Percentiles rank a stretch among this genome's conserved stretches.
Conservation (phyloP, 2,329 filamentous ascomycete species). For the Simplicillium sp. region DNA sequence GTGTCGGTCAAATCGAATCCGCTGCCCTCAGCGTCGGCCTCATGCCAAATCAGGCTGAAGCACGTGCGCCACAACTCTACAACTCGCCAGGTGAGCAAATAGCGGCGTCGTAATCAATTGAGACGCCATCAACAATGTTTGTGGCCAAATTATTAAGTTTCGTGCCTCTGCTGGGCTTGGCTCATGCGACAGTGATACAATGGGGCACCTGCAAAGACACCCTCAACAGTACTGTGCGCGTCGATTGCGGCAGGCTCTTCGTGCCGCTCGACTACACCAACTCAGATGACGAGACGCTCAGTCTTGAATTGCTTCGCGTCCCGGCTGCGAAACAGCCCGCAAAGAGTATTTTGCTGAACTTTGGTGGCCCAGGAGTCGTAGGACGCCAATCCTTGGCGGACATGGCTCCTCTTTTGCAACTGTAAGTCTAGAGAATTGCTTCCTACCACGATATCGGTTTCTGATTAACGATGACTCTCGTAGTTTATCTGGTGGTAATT, state of each 20-base stretch:
- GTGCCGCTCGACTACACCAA: not conserved
- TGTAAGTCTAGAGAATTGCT: not conserved
- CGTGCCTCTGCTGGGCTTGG: too few relatives aligned
- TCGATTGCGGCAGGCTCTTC: not conserved
- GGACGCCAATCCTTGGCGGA: not conserved
- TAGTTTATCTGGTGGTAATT: constrained; percentile 13
- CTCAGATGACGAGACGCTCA: not conserved
- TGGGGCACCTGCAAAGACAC: too few relatives aligned
- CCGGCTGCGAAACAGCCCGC: not conserved
- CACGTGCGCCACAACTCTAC: too few relatives aligned
- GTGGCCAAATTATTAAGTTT: too few relatives aligned
- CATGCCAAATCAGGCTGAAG: too few relatives aligned
- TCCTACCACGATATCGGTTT: not conserved
- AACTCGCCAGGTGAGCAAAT: too few relatives aligned
- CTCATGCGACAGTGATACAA: too few relatives aligned
- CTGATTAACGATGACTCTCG: not conserved
- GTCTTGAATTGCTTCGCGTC: not conserved
- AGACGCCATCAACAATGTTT: too few relatives aligned
- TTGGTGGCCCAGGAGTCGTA: not conserved
- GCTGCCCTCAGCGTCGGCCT: too few relatives aligned
- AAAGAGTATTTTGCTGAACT: constrained; percentile 1
- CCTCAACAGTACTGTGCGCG: too few relatives aligned
- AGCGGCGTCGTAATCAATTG: too few relatives aligned
- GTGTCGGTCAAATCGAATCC: too few relatives aligned
- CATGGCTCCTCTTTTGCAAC: not conserved